These are phyloP conservation scores for Davidsoniella eucalypti DNA, from an alignment of 2,329 filamentous ascomycete species.

Conservation along the genomic window DNA sequence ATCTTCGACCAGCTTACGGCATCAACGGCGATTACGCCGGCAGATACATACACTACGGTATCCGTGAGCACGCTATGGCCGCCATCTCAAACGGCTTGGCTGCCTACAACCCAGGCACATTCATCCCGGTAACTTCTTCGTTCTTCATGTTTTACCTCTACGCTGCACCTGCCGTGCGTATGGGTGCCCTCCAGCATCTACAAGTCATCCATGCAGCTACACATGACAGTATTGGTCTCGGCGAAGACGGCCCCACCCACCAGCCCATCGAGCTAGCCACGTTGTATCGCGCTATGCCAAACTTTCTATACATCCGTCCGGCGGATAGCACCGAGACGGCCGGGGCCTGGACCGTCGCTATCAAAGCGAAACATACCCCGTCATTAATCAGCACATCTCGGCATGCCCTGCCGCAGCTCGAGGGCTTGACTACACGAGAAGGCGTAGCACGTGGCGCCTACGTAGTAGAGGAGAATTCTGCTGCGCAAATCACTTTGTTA, in stretches of 20 bases:
- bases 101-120: slow-evolving; percentile 36
- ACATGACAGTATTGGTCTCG: slow-evolving; percentile 42
- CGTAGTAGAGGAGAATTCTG: slow-evolving; percentile 25
- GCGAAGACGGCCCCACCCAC: slow-evolving; percentile 46
- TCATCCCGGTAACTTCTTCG: slow-evolving; percentile 39
- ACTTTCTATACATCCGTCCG: slow-evolving; percentile 43
- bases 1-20: slow-evolving; percentile 8
- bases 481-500: slow-evolving; percentile 29
- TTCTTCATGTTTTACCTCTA: slow-evolving; percentile 49
- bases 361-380: slow-evolving; percentile 25
- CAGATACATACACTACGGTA: slow-evolving; percentile 42
- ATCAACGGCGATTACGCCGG: slow-evolving; percentile 35
- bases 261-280: slow-evolving; percentile 41
- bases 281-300: slow-evolving; percentile 46
- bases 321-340: slow-evolving; percentile 40
- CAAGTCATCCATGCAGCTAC: slow-evolving; percentile 44
- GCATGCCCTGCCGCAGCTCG: slow-evolving; percentile 26
- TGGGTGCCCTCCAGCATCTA: slow-evolving; percentile 34
- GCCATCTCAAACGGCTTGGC: slow-evolving; percentile 41
- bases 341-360: slow-evolving; percentile 35
- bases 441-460: slow-evolving; percentile 29
- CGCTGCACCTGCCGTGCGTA: slow-evolving; percentile 12
- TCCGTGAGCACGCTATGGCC: slow-evolving; percentile 46
- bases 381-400: slow-evolving; percentile 33
- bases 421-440: slow-evolving; percentile 23